Evolutionary conservation across 352 stramenopile genomes (phyloP).

Genomic region (Thraustotheca clavata): DNA sequence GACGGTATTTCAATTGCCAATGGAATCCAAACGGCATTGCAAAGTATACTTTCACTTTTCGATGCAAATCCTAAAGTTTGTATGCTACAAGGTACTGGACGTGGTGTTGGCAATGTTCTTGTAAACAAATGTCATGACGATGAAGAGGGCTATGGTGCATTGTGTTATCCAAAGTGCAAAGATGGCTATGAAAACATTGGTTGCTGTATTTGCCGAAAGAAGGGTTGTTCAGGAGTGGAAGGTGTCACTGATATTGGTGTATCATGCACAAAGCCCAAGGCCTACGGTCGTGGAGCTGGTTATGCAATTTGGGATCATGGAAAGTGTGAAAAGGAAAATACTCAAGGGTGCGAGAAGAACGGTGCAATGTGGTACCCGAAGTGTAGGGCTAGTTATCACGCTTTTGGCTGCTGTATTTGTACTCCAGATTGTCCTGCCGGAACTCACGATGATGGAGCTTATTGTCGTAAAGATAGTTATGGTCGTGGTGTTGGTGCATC

Average conservation of each 20-base stretch:
- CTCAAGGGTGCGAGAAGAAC: not conserved
- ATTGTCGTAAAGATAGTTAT: slow-evolving; percentile 21
- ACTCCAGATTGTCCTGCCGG: slow-evolving; percentile 4
- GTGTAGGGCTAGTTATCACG: slow-evolving; percentile 1
- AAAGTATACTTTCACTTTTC: not conserved
- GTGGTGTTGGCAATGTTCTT: not conserved
- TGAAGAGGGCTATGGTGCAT: slow-evolving; percentile 1
- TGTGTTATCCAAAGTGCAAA: not conserved
- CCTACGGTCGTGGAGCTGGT: not conserved
- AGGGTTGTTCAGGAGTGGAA: not conserved
- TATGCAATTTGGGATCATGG: slow-evolving; percentile 5
- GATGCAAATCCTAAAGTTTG: slow-evolving; percentile 7
- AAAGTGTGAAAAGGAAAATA: not conserved
- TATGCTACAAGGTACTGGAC: not conserved
- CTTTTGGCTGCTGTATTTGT: slow-evolving; percentile 11
- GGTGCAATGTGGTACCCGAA: slow-evolving; percentile 1
- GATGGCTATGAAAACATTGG: not conserved
- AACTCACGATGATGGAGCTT: not conserved
- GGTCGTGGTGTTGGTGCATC: not conserved
- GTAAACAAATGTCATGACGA: not conserved
- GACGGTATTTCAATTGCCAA: slow-evolving; percentile 12
- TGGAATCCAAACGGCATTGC: not conserved
- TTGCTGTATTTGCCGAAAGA: not conserved
- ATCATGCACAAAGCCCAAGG: slow-evolving; percentile 2
- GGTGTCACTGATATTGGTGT: not conserved